Percentiles rank a stretch among this genome's conserved stretches.
These are phyloP conservation scores for Magnusiomyces tetraspermus DNA, from an alignment of 1,139 yeast genomes.

Conservation along the genomic window DNA sequence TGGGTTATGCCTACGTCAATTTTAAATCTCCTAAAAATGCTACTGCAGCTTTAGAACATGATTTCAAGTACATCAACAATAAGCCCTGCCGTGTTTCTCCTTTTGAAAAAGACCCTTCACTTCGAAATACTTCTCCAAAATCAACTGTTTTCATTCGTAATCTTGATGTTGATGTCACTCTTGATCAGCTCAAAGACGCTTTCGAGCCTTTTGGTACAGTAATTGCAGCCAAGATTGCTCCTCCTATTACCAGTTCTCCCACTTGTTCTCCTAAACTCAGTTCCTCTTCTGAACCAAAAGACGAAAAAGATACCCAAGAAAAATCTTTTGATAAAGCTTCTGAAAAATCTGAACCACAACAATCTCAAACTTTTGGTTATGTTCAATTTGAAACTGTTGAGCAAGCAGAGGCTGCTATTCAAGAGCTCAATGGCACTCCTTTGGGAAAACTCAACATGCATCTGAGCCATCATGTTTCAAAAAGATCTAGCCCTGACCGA, in stretches of 20 bases:
- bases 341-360: neutral
- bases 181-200: slow-evolving; percentile 70
- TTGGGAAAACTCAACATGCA: slow-evolving; percentile 75
- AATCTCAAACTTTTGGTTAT: slow-evolving; percentile 72
- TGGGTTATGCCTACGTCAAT: slow-evolving; percentile 92
- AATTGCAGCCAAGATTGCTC: slow-evolving; percentile 86
- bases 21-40: slow-evolving; percentile 72
- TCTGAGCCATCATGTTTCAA: slow-evolving; percentile 80
- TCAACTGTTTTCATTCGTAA: slow-evolving; percentile 80
- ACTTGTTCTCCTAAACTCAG: slow-evolving; percentile 24
- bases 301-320: slow-evolving; percentile 13
- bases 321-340: neutral
- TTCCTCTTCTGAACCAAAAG: no score
- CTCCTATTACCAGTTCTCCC: slow-evolving; percentile 43
- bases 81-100: slow-evolving; percentile 88
- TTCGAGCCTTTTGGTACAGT: slow-evolving; percentile 79
- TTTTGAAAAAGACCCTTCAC: slow-evolving; percentile 84
- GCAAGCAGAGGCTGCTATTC: slow-evolving; percentile 81
- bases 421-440: slow-evolving; percentile 81
- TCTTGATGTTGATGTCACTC: slow-evolving; percentile 74
- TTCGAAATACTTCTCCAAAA: slow-evolving; percentile 43
- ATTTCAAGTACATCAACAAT: slow-evolving; percentile 73
- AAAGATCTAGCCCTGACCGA: slow-evolving; percentile 33
- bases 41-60: slow-evolving; percentile 71
- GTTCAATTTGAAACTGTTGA: slow-evolving; percentile 75